Evolutionary conservation across 768 basidiomycete species (phyloP), one percentile per base, ranked within the genome.

Genomic region (Sarcodon aspratus): DNA sequence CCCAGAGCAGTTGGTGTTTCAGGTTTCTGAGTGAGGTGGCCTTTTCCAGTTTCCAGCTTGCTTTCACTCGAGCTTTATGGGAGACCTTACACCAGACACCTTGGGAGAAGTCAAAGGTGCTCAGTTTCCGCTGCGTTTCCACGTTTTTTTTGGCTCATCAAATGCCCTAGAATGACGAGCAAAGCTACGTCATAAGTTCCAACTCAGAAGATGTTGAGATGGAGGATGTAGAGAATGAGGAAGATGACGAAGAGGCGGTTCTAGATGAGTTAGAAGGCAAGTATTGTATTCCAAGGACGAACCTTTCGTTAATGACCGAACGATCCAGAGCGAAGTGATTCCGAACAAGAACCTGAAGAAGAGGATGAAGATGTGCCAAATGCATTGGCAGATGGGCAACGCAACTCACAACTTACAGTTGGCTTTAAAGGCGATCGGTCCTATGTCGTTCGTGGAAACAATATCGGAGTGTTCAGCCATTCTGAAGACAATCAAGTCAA

Each of bases 401-500:
- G 74, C 52, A 98, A 98, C 63, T 86, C 88, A 6, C 87, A 91
- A 53, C 75, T 98, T 35, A 89, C 88, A 3, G 82, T 98, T 36
- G 95, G 95, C 9, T 94, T 96, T 73, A 92, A 90, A 67, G 89
- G 92, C 51, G 93, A 96, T 58, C 75, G 94, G 31, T 91, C 93
- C 9, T 96, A 90, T 59, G 93, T 97, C 50, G 83, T 91, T 34
- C 82, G 93, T 42, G 94, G 93, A 36, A 85, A 80, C 65, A 89
- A 84, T 59, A 93, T 96, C 47, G 91, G 91, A 12, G 88, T 93
- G 21, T 96, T 94, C 70, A 81, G 76, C 49, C 86, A 86, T 58
- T 73, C 78, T 3, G 75, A 69, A 17, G 76, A 80, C 47, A 71
- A 81, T 53, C 40, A 42, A 42, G 78, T 96, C 61, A 85, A 87